These are phyloP conservation scores for Byssoonygena ceratinophila DNA, from an alignment of 2,329 filamentous ascomycete genomes.

Conservation along the genomic window DNA sequence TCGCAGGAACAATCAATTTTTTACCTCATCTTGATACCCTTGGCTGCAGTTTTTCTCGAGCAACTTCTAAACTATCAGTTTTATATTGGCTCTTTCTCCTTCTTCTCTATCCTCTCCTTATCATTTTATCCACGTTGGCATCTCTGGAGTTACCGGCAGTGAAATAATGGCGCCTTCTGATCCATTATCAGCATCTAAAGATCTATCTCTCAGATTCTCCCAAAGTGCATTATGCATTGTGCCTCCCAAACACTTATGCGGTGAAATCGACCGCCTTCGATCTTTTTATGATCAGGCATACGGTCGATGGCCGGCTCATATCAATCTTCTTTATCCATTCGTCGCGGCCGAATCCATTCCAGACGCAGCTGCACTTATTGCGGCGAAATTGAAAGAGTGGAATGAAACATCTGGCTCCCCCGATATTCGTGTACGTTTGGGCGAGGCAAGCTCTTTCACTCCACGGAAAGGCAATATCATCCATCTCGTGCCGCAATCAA, in stretches of 20 bases:
- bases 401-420: not conserved
- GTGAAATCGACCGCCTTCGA: slow-evolving; percentile 45
- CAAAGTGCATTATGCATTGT: slow-evolving; percentile 54
- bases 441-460: slow-evolving; percentile 37
- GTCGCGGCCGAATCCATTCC: slow-evolving; percentile 41
- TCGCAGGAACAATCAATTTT: too few species aligned
- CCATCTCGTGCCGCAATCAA: slow-evolving; percentile 26
- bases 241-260: slow-evolving; percentile 42
- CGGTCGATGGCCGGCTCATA: slow-evolving; percentile 54
- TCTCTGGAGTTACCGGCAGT: too few species aligned
- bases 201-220: not conserved
- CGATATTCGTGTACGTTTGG: not conserved
- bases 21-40: too few species aligned
- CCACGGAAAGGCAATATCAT: slow-evolving; percentile 45
- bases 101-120: too few species aligned
- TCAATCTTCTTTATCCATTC: slow-evolving; percentile 59
- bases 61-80: too few species aligned
- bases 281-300: slow-evolving; percentile 53
- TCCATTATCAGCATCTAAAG: not conserved
- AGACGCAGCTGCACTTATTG: slow-evolving; percentile 35
- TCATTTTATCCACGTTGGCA: too few species aligned
- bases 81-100: too few species aligned
- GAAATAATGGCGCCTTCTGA: slow-evolving; percentile 3
- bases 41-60: too few species aligned
- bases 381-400: slow-evolving; percentile 24